Evolutionary conservation across 164 flowering plant species (phyloP), one percentile per base, ranked within the genome.

Genomic region (Nelumbo lutea): DNA sequence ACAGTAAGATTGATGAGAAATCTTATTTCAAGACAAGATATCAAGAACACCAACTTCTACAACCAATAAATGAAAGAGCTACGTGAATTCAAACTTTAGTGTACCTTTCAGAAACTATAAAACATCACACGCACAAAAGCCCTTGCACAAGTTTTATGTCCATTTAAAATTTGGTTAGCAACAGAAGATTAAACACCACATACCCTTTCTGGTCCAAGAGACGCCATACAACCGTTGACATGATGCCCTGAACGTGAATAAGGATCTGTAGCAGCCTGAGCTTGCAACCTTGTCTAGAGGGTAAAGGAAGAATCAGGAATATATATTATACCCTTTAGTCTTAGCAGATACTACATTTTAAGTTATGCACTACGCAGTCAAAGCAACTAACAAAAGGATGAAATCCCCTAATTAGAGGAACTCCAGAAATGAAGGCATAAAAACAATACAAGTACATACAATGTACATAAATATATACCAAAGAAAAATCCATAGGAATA

Each of bases 211-310:
- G 83, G 60, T 42, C 83, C 84, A 46, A 80, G 75, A 62, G 81
- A 78, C 40, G 77, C 61, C 68, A 68, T 58, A 3, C 66, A 72
- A 67, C 67, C 60, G 58, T 64, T 41, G 59, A 63, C 2, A 42
- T 47, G 57, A 42, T 72, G 68, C 13, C 85, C 76, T 50, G 74
- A 58, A 43, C 73, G 73, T 56, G 80, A 68, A 68, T 85, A 78
- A 46, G 88, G 78, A 61, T 83, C 87, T 67, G 87, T 90, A 41
- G 91, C 94, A 62, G 94, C 91, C 76, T 89, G 94, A 3, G 94
- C 91, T 82, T 89, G 94, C 76, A 91, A 82, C 79, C 97, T 85
- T 52, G 91, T 88, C 97, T 91, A 82, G 1, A 57, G 9, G 57
- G 1, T 27, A 65, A 11, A 6, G 41, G 14, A 59, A 50, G 3